Evolutionary conservation across 306 rosid genomes (phyloP).

Genomic region (Trifolium subterraneum): DNA sequence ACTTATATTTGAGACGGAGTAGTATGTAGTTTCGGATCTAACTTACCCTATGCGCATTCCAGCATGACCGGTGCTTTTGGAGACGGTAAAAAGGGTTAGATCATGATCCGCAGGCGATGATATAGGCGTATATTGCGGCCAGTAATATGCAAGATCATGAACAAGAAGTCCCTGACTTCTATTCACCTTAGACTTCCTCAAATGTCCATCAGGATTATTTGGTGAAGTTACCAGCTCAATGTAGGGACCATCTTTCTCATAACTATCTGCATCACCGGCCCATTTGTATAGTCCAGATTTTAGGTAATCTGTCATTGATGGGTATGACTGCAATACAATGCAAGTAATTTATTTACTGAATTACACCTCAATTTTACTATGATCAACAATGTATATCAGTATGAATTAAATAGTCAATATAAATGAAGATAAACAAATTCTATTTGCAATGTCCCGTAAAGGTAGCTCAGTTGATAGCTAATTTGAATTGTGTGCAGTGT

Average conservation of each 20-base stretch:
- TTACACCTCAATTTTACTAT: neutral
- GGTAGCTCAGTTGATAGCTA: too few species aligned
- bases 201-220: conserved; percentile 85
- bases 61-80: conserved; percentile 88
- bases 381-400: neutral
- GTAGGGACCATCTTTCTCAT: conserved; percentile 63
- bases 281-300: conserved; percentile 87
- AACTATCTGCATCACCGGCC: conserved; percentile 77
- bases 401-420: too few species aligned
- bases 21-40: neutral
- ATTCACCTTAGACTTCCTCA: conserved; percentile 65
- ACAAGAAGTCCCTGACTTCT: conserved; percentile 64
- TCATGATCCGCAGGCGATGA: conserved; percentile 69
- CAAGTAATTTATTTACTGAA: neutral
- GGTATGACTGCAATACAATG: conserved; percentile 71
- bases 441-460: too few species aligned
- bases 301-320: conserved; percentile 71
- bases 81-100: conserved; percentile 72
- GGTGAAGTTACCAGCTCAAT: conserved; percentile 91
- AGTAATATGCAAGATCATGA: conserved; percentile 90
- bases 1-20: too few species aligned
- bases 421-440: too few species aligned
- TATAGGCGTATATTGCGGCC: conserved; percentile 96
- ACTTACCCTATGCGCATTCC: conserved; percentile 89
- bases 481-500: too few species aligned